Evolutionary conservation across 148 eudicot genomes (phyloP), one percentile per base, ranked within the genome.

Genomic region (Amaranthus palmeri): DNA sequence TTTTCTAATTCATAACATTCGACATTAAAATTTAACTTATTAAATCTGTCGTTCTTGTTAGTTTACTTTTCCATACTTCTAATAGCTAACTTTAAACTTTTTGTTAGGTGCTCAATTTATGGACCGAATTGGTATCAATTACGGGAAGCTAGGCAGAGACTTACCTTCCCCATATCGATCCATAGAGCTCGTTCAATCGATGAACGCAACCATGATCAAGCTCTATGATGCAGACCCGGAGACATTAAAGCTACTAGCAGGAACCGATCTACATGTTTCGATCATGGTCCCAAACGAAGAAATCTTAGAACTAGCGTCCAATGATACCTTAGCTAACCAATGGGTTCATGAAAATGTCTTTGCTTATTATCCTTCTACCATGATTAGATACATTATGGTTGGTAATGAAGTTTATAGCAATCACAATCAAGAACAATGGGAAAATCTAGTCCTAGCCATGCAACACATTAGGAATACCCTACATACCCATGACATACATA

Each of bases 401-500:
- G 98, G 96, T 5, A 93, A 93, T 17, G 96, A 93, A 69, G 84
- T 93, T 45, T 78, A 85, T 6, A 87, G 84, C 11, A 65, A 45
- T 78, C 76, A 73, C 61, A 57, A 82, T 36, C 44, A 66, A 0
- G 65, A 70, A 1, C 74, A 77, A 52, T 88, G 96, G 96, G 54
- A 43, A 0, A 77, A 83, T 64, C 86, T 93, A 2, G 92, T 93
- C 3, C 88, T 87, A 40, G 87, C 92, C 60, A 90, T 93, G 89
- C 66, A 61, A 5, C 75, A 71, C 25, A 77, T 93, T 54, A 68
- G 79, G 60, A 68, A 57, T 44, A 69, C 85, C 3, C 74, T 93
- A 4, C 61, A 15, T 10, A 10, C 71, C 4, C 81, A 82, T 6
- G 72, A 78, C 50, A 82, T 93, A 40, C 76, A 75, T 15, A 82